Conservation (phyloP, 202 grass and related monocot genomes). For the Eragrostis tef region DNA sequence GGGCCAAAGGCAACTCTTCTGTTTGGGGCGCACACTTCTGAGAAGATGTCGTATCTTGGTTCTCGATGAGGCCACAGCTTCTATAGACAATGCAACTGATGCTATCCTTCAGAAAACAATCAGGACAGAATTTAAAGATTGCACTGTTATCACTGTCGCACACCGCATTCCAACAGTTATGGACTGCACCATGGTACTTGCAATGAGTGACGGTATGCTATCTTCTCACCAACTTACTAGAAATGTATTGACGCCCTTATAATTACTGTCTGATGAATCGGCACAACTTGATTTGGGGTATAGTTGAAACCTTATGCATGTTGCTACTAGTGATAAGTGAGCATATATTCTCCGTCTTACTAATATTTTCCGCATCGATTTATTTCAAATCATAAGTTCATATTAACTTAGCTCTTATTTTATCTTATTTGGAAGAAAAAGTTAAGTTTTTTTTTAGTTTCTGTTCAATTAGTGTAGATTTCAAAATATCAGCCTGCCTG, state of each 20-base stretch:
- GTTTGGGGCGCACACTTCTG: slow-evolving; percentile 77
- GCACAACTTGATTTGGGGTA: background rate
- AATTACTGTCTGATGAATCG: background rate
- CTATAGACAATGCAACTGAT: slow-evolving; percentile 94
- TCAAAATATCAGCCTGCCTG: background rate
- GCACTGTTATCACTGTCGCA: slow-evolving; percentile 86
- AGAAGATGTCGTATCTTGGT: slow-evolving; percentile 77
- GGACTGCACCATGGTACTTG: slow-evolving; percentile 83
- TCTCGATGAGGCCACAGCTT: slow-evolving; percentile 90
- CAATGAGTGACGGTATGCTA: slow-evolving; percentile 73
- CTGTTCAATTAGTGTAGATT: background rate
- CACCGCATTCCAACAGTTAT: slow-evolving; percentile 95
- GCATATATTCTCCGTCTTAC: background rate
- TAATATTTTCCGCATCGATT: background rate
- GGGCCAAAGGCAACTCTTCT: slow-evolving; percentile 97
- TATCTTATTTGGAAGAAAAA: background rate
- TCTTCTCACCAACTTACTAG: slow-evolving; percentile 9
- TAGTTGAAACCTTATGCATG: background rate
- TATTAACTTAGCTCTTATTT: background rate
- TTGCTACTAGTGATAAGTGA: background rate
- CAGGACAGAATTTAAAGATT: slow-evolving; percentile 75
- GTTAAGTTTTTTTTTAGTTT: background rate
- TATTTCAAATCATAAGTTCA: background rate
- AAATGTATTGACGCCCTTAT: background rate
- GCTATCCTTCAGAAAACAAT: slow-evolving; percentile 88